Evolutionary conservation across 352 stramenopile species (phyloP), one percentile per base, ranked within the genome.

Genomic region (Globisporangium abappressorium): DNA sequence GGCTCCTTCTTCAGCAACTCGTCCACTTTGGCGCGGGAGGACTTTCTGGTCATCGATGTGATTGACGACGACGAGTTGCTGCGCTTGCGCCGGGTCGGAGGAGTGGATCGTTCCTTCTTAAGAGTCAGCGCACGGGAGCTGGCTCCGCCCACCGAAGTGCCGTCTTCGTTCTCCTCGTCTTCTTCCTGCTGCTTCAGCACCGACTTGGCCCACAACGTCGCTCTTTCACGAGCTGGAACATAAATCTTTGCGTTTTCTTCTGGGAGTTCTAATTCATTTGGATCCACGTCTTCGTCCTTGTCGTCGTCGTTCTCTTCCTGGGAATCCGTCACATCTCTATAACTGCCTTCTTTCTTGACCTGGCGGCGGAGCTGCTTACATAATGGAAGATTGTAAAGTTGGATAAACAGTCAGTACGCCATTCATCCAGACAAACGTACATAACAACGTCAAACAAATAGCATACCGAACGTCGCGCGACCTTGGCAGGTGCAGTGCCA

Each of bases 121-220:
- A 74, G 49, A 14, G 75, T 66, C 24, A 85, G 47, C 0, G 76
- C 71, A 1, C 71, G 62, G 0, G 79, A 76, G 51, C 41, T 64
- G 24, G 18, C 28, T 2, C 54, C 41, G 15, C 41, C 5, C 41
- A 49, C 41, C 15, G 41, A 49, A 20, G 41, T 49, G 5, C 15
- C 41, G 15, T 49, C 64, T 57, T 64, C 66, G 3, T 74, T 65
- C n/a, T 66, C 67, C 2, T 81, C 67, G 4, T 70, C 69, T 6
- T 78, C 71, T 57, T 88, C 74, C 55, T 80, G 68, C 38, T 86
- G 75, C 12, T 68, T 73, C 53, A 91, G 66, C 34, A 93, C 75
- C 38, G 81, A 87, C 61, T 84, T 90, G 1, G 85, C 85, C 82
- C 83, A 93, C 66, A 93, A 75, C 5, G 82, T 91, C 11, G 85